Percentiles rank a stretch among this genome's conserved stretches.
These are phyloP conservation scores for Aspergillus candidus DNA, from an alignment of 2,329 filamentous ascomycete genomes.

Conservation along the genomic window DNA sequence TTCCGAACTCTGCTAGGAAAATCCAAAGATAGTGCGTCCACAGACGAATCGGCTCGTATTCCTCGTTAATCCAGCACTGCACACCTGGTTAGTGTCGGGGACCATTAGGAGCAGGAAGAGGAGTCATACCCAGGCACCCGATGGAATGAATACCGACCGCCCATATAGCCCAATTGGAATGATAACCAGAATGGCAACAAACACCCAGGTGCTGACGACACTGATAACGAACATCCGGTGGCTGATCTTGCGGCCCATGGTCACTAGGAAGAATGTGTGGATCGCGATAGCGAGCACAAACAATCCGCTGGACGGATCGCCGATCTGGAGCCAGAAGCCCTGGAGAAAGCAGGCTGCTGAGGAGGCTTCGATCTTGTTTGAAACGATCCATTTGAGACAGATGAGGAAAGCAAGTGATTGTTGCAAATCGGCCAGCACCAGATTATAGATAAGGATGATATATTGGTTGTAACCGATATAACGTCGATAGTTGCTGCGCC, in stretches of 20 bases:
- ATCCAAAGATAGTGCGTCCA: slow-evolving; percentile 53
- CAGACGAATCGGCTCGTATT: slow-evolving; percentile 42
- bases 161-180: slow-evolving; percentile 42
- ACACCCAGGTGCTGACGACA: slow-evolving; percentile 43
- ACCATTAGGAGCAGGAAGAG: neutral
- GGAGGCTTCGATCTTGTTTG: slow-evolving; percentile 40
- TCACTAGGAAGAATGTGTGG: slow-evolving; percentile 48
- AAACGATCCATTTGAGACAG: slow-evolving; percentile 43
- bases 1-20: slow-evolving; percentile 49
- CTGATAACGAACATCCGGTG: slow-evolving; percentile 41
- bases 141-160: slow-evolving; percentile 41
- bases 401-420: slow-evolving; percentile 48
- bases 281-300: slow-evolving; percentile 50
- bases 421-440: slow-evolving; percentile 49
- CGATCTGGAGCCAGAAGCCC: slow-evolving; percentile 48
- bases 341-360: slow-evolving; percentile 46
- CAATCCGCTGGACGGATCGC: slow-evolving; percentile 48
- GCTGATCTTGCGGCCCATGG: slow-evolving; percentile 42
- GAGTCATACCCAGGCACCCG: slow-evolving; percentile 42
- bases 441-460: slow-evolving; percentile 49
- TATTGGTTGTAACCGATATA: slow-evolving; percentile 52
- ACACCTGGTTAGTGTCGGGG: slow-evolving; percentile 1
- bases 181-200: slow-evolving; percentile 42
- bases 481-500: slow-evolving; percentile 43
- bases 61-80: slow-evolving; percentile 33